Evolutionary conservation across 1,284 basidiomycete genomes (phyloP), one percentile per base, ranked within the genome.

Genomic region (Trametes polyzona): DNA sequence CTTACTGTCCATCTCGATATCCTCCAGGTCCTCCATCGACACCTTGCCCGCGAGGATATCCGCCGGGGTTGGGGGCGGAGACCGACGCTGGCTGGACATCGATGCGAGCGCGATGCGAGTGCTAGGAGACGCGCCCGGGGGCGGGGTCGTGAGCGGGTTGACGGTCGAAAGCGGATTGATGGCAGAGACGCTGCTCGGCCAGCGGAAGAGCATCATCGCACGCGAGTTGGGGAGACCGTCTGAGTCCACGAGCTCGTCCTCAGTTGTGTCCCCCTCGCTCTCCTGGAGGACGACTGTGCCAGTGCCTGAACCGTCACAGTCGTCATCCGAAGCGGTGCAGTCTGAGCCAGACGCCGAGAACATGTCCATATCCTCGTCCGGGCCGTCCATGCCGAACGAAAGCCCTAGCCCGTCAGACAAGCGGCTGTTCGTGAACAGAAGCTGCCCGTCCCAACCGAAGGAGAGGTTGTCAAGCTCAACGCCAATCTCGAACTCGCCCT

Each of bases 161-260:
- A 91, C 78, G 10, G 87, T 91, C 21, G 86, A 88, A 66, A 87
- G 74, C 43, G 89, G 89, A 59, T 91, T 81, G 72, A 92, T 86
- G n/a, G 87, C 80, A 21, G 83, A 83, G 40, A 88, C 67, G 11
- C 72, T 78, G 42, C 79, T 74, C 23, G 88, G 86, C 65, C 85
- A 81, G 58, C 74, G 82, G 74, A 90, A 89, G 32, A 90, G 75
- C 60, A 78, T 77, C 84, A 91, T 87, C 21, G 87, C 87, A 55
- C 83, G 84, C 16, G 86, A 82, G 56, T 90, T 91, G 19, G 88
- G 87, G 5, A 91, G 76, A 42, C 84, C 84, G 55, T 84, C 81
- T 6, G 83, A 81, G 52, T 87, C 87, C 17, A 91, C 84, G 43
- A 92, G 82, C 58, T 91, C 90, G 59, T 92, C 90, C 67, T 92